Percentiles rank a stretch among this genome's conserved stretches.
These are phyloP conservation scores for Calonectria pauciramosa DNA, from an alignment of 2,329 filamentous ascomycete genomes.

Conservation along the genomic window DNA sequence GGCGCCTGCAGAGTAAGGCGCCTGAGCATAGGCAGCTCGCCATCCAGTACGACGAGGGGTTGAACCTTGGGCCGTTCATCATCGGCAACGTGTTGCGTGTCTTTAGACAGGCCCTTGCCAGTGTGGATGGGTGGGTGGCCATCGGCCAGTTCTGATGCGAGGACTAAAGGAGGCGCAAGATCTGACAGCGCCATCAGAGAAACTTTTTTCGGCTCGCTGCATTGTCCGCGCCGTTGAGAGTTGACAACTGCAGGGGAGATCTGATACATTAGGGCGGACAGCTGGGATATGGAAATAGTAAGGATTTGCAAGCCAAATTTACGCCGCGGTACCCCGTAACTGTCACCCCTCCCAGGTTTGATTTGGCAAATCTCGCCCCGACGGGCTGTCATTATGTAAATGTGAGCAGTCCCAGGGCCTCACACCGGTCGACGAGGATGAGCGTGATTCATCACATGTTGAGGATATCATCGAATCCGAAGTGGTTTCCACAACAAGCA, in stretches of 20 bases:
- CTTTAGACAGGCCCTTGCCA: not conserved
- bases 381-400: constrained; percentile 17
- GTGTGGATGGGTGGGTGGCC: constrained; percentile 22
- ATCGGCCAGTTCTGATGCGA: constrained; percentile 28
- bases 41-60: not conserved
- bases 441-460: constrained; percentile 32
- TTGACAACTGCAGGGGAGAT: constrained; percentile 44
- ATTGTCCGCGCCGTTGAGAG: constrained; percentile 42
- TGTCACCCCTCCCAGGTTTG: constrained; percentile 1
- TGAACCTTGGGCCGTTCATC: constrained; percentile 7
- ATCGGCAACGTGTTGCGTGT: not conserved
- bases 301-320: constrained; percentile 38
- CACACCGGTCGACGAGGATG: constrained; percentile 20
- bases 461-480: constrained; percentile 16
- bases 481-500: constrained; percentile 19
- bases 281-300: constrained; percentile 32
- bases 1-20: constrained; percentile 25
- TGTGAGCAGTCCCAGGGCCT: constrained; percentile 18
- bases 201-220: constrained; percentile 39
- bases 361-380: constrained; percentile 24
- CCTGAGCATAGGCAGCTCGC: constrained; percentile 13
- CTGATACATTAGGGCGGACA: constrained; percentile 31
- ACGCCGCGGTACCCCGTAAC: constrained; percentile 27
- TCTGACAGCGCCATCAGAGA: constrained; percentile 17
- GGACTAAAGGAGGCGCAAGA: constrained; percentile 21